Evolutionary conservation across 352 stramenopile genomes (phyloP).

Genomic region (Ophiocytium majus): DNA sequence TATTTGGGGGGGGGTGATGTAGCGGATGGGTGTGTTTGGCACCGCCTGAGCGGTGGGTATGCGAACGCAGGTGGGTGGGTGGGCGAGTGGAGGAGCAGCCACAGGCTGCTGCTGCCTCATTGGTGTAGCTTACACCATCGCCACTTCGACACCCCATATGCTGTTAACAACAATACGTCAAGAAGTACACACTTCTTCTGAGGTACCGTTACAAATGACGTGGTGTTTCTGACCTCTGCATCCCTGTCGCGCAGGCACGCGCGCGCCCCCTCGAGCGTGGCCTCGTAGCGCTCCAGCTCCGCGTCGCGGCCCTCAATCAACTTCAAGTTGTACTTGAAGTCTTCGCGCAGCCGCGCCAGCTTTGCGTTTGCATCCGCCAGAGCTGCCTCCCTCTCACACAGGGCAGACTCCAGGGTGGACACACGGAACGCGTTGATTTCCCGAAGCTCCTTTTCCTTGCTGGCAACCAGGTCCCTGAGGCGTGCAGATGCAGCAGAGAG

Average conservation of each 20-base stretch:
- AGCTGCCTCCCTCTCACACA: constrained; percentile 68
- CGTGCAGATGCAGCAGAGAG: no score
- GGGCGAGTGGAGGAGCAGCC: neutral
- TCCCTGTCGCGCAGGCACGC: constrained; percentile 68
- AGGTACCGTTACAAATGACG: no score
- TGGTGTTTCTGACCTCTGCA: constrained; percentile 30
- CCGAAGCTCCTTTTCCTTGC: constrained; percentile 84
- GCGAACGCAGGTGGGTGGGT: neutral
- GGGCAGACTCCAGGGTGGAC: constrained; percentile 61
- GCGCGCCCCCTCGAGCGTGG: constrained; percentile 74
- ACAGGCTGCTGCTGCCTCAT: neutral
- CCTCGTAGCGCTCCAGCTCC: constrained; percentile 78
- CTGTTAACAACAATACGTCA: constrained; percentile 4
- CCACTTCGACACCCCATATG: neutral
- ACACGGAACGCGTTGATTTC: constrained; percentile 86
- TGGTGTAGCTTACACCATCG: neutral
- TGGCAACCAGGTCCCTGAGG: constrained; percentile 76
- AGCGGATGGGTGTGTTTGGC: neutral
- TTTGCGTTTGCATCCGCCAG: constrained; percentile 37
- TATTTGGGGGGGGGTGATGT: neutral
- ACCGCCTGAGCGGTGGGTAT: neutral
- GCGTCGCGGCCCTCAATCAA: constrained; percentile 81
- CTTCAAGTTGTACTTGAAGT: constrained; percentile 88
- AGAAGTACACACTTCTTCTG: neutral
- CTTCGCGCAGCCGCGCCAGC: constrained; percentile 70